These are phyloP conservation scores for Adansonia digitata DNA, from an alignment of 345 rosid species.

Conservation along the genomic window DNA sequence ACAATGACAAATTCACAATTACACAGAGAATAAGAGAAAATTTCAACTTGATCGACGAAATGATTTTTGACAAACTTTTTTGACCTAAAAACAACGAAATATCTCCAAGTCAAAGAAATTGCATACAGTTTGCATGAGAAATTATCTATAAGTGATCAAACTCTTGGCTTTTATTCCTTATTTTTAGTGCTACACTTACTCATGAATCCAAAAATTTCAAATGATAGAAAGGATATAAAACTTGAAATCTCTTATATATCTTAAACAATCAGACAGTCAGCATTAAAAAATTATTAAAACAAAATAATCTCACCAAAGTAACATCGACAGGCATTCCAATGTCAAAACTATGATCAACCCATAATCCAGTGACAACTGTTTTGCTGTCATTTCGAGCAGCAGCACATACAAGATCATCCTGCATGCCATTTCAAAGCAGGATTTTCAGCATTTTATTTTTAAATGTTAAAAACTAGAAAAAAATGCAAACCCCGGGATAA, in stretches of 20 bases:
- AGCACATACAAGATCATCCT: slow-evolving; percentile 81
- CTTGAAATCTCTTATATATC: background rate
- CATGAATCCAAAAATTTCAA: background rate
- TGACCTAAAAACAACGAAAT: background rate
- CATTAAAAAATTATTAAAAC: background rate
- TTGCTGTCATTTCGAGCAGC: slow-evolving; percentile 74
- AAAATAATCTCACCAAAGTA: slow-evolving; percentile 47
- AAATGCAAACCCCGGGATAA: too few species aligned
- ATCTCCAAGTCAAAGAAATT: background rate
- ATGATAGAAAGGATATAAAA: background rate
- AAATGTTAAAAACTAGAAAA: too few species aligned
- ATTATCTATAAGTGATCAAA: background rate
- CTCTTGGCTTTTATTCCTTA: background rate
- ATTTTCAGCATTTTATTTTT: background rate
- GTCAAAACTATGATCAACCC: slow-evolving; percentile 86
- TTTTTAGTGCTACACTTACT: background rate
- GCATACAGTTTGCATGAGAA: background rate
- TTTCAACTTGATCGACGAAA: background rate
- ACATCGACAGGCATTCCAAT: slow-evolving; percentile 62
- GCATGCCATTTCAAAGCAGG: background rate
- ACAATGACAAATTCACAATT: background rate
- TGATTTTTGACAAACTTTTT: background rate
- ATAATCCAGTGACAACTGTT: slow-evolving; percentile 58
- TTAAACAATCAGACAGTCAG: background rate
- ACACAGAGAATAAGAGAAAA: background rate